Conservation (phyloP, 768 basidiomycete species). For the Phanerochaete carnosa region DNA sequence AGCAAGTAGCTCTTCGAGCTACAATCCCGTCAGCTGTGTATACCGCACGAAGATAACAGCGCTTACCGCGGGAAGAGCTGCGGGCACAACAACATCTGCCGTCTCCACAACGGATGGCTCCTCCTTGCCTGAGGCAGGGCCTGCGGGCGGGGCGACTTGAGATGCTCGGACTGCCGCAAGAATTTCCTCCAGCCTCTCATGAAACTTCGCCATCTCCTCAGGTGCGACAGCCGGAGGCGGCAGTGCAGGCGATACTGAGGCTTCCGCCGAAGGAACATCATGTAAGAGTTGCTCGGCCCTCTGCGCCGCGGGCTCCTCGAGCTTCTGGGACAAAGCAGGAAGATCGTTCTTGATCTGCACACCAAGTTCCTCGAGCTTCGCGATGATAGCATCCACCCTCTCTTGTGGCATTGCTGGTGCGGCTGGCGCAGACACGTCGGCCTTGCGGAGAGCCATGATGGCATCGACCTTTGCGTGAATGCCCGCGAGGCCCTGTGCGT, state of each 20-base stretch:
- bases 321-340: conserved; percentile 8
- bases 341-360: conserved; percentile 34
- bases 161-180: conserved; percentile 18
- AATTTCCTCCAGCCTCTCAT: conserved; percentile 36
- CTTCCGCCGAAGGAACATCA: neutral
- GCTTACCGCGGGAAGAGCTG: neutral
- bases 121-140: neutral
- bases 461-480: conserved; percentile 23
- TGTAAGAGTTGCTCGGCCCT: neutral
- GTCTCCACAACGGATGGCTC: neutral
- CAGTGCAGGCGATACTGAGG: neutral
- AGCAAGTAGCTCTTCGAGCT: conserved; percentile 44
- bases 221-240: neutral
- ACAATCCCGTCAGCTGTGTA: neutral
- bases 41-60: neutral
- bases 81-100: neutral
- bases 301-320: conserved; percentile 15
- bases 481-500: conserved; percentile 15
- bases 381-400: conserved; percentile 21
- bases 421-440: neutral
- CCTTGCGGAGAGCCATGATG: conserved; percentile 12
- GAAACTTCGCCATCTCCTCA: conserved; percentile 28
- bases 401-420: conserved; percentile 6
- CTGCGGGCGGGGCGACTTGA: conserved; percentile 1
- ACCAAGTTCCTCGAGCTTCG: conserved; percentile 38